Conservation (phyloP, 1,139 yeast species). For the Yamadazyma triangularis region DNA sequence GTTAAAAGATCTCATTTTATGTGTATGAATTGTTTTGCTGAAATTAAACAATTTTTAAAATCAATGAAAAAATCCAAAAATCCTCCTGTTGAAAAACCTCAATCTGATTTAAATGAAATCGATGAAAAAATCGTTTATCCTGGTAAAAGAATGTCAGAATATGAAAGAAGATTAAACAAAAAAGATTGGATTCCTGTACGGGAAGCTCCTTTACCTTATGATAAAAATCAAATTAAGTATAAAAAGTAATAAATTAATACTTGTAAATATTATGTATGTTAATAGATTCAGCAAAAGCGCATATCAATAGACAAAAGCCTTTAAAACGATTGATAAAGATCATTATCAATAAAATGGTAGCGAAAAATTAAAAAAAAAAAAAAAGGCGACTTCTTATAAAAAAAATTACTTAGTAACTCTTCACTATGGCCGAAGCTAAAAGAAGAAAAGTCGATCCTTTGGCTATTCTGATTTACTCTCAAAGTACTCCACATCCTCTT, state of each 20-base stretch:
- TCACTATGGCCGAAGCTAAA: conserved; percentile 2
- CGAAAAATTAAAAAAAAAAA: too few species aligned
- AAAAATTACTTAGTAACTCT: too few species aligned
- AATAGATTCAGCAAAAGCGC: too few species aligned
- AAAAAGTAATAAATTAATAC: conserved; percentile 9
- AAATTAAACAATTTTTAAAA: conserved; percentile 70
- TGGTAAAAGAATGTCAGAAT: conserved; percentile 51
- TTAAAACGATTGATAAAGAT: too few species aligned
- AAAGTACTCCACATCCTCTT: conserved; percentile 53
- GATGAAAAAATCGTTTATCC: conserved; percentile 74
- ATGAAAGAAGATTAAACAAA: conserved; percentile 41
- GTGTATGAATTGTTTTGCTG: conserved; percentile 89
- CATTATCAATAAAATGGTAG: too few species aligned
- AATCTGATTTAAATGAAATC: conserved; percentile 47
- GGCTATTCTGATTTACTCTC: background rate
- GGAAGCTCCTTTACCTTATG: conserved; percentile 31
- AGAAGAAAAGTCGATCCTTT: background rate
- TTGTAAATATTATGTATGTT: background rate
- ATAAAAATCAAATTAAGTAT: conserved; percentile 18
- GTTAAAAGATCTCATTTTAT: conserved; percentile 84
- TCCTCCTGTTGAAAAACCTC: conserved; percentile 21
- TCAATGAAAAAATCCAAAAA: conserved; percentile 23
- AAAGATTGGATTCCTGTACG: conserved; percentile 64
- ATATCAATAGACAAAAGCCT: too few species aligned
- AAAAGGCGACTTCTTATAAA: too few species aligned